These are phyloP conservation scores for Coniella vitis DNA, from an alignment of 2,329 filamentous ascomycete species.

Conservation along the genomic window DNA sequence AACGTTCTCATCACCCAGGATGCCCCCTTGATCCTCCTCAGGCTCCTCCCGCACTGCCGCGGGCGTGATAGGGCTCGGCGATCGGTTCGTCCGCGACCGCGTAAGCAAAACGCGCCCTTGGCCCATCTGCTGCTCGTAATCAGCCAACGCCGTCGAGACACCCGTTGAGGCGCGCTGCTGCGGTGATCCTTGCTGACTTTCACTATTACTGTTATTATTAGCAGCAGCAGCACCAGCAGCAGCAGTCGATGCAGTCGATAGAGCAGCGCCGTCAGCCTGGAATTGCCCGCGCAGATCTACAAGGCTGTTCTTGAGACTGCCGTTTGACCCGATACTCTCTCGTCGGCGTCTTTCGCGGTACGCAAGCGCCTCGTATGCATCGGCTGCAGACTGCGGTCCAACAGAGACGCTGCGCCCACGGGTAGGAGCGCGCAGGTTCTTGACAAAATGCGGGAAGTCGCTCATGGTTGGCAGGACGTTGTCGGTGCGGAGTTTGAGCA, in stretches of 20 bases:
- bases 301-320: constrained; percentile 38
- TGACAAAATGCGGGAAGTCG: constrained; percentile 75
- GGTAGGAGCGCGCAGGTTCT: constrained; percentile 71
- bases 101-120: constrained; percentile 44
- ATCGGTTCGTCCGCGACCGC: constrained; percentile 19
- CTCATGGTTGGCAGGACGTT: constrained; percentile 87
- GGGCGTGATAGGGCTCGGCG: constrained; percentile 17
- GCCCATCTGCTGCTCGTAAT: constrained; percentile 70
- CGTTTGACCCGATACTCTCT: constrained; percentile 48
- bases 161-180: constrained; percentile 19
- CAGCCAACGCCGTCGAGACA: constrained; percentile 38
- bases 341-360: constrained; percentile 65
- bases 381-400: constrained; percentile 90
- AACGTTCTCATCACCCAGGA: constrained; percentile 25
- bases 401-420: constrained; percentile 78
- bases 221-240: too few species aligned
- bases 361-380: constrained; percentile 91
- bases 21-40: constrained; percentile 18
- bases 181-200: constrained; percentile 36
- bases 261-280: constrained; percentile 20
- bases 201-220: constrained; percentile 21
- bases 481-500: constrained; percentile 64
- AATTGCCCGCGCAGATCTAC: constrained; percentile 32
- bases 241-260: constrained; percentile 9
- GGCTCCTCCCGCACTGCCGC: constrained; percentile 11